Evolutionary conservation across 176 grass and related monocot species (phyloP).

Genomic region (Triticum urartu): DNA sequence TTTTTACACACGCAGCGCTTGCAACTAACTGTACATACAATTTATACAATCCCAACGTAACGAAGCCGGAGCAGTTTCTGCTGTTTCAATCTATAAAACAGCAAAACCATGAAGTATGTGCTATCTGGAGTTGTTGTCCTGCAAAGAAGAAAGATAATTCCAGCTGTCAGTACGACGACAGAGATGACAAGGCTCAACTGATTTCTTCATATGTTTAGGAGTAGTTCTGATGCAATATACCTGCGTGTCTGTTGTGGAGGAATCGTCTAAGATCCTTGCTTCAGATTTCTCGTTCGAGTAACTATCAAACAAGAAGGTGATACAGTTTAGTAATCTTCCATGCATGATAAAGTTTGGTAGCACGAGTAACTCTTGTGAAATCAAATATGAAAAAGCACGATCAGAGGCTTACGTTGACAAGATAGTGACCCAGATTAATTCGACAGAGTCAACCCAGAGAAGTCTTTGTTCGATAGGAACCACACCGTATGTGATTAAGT

Average conservation of each 20-base stretch:
- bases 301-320: conserved; percentile 35
- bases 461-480: conserved; percentile 92
- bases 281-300: conserved; percentile 98
- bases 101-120: not conserved
- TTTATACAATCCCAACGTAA: conserved; percentile 5
- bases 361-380: not conserved
- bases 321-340: not conserved
- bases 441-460: conserved; percentile 94
- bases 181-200: not conserved
- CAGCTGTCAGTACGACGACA: not conserved
- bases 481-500: conserved; percentile 88
- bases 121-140: conserved; percentile 31
- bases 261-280: conserved; percentile 64
- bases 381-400: conserved; percentile 9
- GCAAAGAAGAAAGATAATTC: not conserved
- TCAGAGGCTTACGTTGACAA: conserved; percentile 70
- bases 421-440: conserved; percentile 96
- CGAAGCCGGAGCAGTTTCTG: not conserved
- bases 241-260: conserved; percentile 7
- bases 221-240: conserved; percentile 2
- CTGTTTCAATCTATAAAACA: not conserved
- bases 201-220: not conserved
- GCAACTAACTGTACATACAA: conserved; percentile 38
- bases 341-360: not conserved
- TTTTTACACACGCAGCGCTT: conserved; percentile 23